A percentile compares a stretch with the other conserved stretches of the same genome.
Conservation (phyloP, 106 monocot species). For the Phalaenopsis aphrodite region DNA sequence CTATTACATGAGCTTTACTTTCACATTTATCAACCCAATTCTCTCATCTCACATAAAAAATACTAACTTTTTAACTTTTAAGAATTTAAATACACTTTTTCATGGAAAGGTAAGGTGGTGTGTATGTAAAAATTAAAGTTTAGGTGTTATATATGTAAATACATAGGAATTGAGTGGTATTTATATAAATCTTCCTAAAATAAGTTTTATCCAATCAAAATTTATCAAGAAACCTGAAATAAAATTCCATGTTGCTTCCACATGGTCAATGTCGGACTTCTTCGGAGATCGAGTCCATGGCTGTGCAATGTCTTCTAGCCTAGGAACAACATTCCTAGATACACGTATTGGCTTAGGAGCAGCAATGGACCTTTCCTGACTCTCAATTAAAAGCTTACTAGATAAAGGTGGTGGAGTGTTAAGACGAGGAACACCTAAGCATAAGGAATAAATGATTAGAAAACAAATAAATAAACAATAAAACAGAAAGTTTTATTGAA, state of each 20-base stretch:
- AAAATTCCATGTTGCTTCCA: conserved; percentile 67
- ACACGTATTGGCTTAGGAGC: conserved; percentile 72
- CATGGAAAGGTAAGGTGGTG: no score
- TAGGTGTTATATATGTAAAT: no score
- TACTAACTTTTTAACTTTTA: no score
- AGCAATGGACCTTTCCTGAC: conserved; percentile 42
- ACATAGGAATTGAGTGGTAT: no score
- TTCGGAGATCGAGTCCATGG: conserved; percentile 97
- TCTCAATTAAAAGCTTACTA: conserved; percentile 34
- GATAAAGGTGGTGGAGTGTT: conserved; percentile 88
- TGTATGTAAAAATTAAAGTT: no score
- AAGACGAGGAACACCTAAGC: conserved; percentile 79
- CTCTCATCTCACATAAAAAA: no score
- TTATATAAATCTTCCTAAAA: no score
- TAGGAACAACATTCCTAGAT: conserved; percentile 30
- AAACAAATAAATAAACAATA: neutral
- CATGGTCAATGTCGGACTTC: conserved; percentile 68
- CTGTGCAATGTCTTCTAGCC: conserved; percentile 62
- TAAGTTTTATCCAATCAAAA: neutral
- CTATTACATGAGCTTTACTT: no score
- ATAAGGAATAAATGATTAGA: neutral
- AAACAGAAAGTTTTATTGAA: neutral
- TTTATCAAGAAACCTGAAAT: conserved; percentile 45
- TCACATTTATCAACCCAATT: no score
- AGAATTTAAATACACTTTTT: no score